Base-by-base conservation (phyloP, 2,329 filamentous ascomycete species). In the Xylariaceae sp. region DNA sequence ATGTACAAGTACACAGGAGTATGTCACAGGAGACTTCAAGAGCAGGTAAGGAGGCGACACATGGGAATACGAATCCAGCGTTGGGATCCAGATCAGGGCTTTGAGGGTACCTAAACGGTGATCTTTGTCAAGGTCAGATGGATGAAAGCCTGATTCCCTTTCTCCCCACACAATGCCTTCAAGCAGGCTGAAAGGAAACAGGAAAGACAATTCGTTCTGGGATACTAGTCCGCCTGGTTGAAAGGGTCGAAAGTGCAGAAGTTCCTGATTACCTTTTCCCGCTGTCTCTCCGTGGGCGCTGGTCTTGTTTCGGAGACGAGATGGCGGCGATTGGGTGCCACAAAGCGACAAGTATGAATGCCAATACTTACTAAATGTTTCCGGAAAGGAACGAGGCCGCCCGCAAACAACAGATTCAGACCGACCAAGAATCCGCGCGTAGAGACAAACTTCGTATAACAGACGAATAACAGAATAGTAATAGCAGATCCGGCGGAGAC, bases 101-200 rank as follows among this genome's bases (percentile, higher is more conserved):
- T 23, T 44, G 15, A 44, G 23, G 45, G 10, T 6, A 45, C 42
- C 42, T 45, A 45, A 42, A 45, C 42, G 13, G n/a, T 39, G 54
- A 17, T 51, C 55, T 51, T 59, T 59, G 59, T 61, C 30, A 59
- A 49, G 45, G 13, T 55, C 15, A 47, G 51, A 18, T 55, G 18
- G 30, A 30, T 30, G 35, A 61, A 63, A 56, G 54, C 11, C 23
- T 61, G 56, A 17, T 45, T 45, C 30, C 37, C 17, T 56, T 35
- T 51, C 9, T 10, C 49, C 49, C 9, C 49, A 15, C 49, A 11
- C 13, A n/a, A 11, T 30, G 18, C 49, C 49, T 51, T 35, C 49
- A 35, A 35, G 49, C 23, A 34, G 13, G 23, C 11, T 51, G 49
- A 51, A 34, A 35, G 34, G 58, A 35, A 55, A 54, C 47, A 7